Evolutionary conservation across 2,329 filamentous ascomycete genomes (phyloP).

Genomic region (Fusarium redolens): DNA sequence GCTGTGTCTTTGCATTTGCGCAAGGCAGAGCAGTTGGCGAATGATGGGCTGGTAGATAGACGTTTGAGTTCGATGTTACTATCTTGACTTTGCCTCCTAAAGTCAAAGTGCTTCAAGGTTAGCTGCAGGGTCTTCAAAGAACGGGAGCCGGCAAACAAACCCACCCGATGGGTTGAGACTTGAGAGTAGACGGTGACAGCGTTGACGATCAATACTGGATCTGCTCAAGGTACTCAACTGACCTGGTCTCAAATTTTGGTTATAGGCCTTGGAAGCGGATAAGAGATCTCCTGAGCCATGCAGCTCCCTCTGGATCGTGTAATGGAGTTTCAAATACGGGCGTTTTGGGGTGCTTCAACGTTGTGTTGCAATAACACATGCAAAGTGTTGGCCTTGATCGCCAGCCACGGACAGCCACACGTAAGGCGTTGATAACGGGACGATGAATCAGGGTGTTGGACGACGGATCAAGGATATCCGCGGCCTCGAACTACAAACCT

Average conservation of each 20-base stretch:
- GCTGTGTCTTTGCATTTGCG: slow-evolving; percentile 7
- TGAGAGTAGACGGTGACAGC: slow-evolving; percentile 25
- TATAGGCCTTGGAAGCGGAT: slow-evolving; percentile 10
- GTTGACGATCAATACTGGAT: slow-evolving; percentile 35
- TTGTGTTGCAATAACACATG: slow-evolving; percentile 37
- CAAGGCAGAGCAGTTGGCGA: slow-evolving; percentile 33
- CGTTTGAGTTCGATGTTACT: slow-evolving; percentile 4
- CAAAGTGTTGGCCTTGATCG: slow-evolving; percentile 23
- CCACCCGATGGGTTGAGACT: slow-evolving; percentile 15
- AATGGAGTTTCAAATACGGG: slow-evolving; percentile 25
- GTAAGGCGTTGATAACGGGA: slow-evolving; percentile 17
- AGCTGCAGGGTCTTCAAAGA: slow-evolving; percentile 40
- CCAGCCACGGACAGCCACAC: slow-evolving; percentile 27
- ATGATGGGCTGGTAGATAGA: slow-evolving; percentile 8
- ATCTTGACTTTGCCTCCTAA: slow-evolving; percentile 22
- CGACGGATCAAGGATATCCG: neutral
- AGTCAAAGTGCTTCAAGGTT: slow-evolving; percentile 26
- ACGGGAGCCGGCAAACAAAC: slow-evolving; percentile 38
- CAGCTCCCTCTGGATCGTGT: slow-evolving; percentile 14
- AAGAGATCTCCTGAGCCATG: slow-evolving; percentile 16
- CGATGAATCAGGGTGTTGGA: neutral
- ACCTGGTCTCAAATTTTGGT: slow-evolving; percentile 16
- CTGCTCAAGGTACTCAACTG: slow-evolving; percentile 10
- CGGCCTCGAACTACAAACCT: neutral
- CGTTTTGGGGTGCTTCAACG: slow-evolving; percentile 32